Conservation (phyloP, 2,329 filamentous ascomycete genomes). For the Alternaria novae-zelandiae region DNA sequence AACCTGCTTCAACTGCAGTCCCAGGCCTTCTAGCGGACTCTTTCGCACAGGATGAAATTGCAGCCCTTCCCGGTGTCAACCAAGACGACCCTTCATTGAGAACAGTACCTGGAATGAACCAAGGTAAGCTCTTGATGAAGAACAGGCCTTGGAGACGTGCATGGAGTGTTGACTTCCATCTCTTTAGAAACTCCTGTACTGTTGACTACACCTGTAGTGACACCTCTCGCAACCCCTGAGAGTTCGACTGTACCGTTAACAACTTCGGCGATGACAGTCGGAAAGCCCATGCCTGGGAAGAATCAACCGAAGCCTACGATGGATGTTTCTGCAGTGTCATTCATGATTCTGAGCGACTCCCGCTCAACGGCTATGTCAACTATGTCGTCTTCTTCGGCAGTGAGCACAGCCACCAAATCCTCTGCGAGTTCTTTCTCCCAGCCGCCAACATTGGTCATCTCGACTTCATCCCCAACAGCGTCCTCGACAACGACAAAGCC, state of each 20-base stretch:
- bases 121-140: not conserved
- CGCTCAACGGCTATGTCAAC: not conserved
- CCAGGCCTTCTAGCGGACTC: not conserved
- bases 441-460: not conserved
- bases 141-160: not conserved
- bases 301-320: constrained; percentile 12
- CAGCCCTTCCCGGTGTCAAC: constrained; percentile 10
- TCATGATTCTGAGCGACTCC: not conserved
- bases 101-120: not conserved
- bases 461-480: not conserved
- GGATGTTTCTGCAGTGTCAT: not conserved
- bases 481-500: not conserved
- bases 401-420: not conserved
- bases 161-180: not conserved
- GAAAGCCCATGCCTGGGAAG: constrained; percentile 12
- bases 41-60: not conserved
- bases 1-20: not conserved
- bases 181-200: not conserved
- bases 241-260: not conserved
- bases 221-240: not conserved
- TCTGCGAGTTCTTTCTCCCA: not conserved
- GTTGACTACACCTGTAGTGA: not conserved
- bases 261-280: not conserved
- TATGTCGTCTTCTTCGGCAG: not conserved
- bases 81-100: constrained; percentile 1